Conservation (phyloP, 2,329 filamentous ascomycete species). For the Exutisphaerella laricina region DNA sequence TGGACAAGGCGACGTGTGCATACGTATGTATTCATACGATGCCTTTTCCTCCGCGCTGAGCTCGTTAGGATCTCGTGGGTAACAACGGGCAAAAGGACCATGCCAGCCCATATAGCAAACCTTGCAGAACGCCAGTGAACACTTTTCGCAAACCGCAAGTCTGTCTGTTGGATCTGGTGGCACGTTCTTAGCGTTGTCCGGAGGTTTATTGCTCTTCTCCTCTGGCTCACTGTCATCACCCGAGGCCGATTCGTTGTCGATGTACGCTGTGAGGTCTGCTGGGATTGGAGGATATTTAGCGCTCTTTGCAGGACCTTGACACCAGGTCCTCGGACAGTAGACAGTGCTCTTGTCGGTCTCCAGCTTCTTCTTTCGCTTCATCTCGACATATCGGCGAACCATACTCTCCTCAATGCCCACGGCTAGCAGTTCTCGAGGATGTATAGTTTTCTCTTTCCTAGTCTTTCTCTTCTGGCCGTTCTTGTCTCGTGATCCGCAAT, state of each 20-base stretch:
- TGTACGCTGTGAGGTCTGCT: constrained; percentile 38
- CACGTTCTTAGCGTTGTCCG: constrained; percentile 16
- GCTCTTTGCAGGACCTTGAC: constrained; percentile 74
- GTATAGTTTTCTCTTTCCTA: constrained; percentile 64
- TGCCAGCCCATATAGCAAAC: constrained; percentile 82
- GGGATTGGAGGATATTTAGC: constrained; percentile 44
- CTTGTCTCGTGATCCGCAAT: constrained; percentile 59
- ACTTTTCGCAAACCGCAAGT: constrained; percentile 81
- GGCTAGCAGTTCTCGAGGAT: constrained; percentile 68
- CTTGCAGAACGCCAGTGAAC: constrained; percentile 79
- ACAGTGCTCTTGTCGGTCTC: constrained; percentile 88
- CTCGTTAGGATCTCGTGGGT: constrained; percentile 61
- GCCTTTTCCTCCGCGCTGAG: constrained; percentile 80
- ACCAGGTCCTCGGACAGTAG: constrained; percentile 90
- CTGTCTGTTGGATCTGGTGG: constrained; percentile 48
- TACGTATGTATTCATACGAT: constrained; percentile 73
- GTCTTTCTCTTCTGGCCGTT: constrained; percentile 33
- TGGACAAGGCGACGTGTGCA: constrained; percentile 81
- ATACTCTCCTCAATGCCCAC: constrained; percentile 53
- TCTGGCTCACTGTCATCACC: constrained; percentile 32
- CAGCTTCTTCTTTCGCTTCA: constrained; percentile 88
- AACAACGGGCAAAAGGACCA: constrained; percentile 72
- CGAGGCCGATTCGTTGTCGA: constrained; percentile 28
- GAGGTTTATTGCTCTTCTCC: constrained; percentile 1
- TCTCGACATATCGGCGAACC: constrained; percentile 78